A percentile compares a stretch with the other conserved stretches of the same genome.
phyloP scores from a whole-genome alignment of 2,329 filamentous ascomycete species.

The Cadophora luteo-olivacea region DNA sequence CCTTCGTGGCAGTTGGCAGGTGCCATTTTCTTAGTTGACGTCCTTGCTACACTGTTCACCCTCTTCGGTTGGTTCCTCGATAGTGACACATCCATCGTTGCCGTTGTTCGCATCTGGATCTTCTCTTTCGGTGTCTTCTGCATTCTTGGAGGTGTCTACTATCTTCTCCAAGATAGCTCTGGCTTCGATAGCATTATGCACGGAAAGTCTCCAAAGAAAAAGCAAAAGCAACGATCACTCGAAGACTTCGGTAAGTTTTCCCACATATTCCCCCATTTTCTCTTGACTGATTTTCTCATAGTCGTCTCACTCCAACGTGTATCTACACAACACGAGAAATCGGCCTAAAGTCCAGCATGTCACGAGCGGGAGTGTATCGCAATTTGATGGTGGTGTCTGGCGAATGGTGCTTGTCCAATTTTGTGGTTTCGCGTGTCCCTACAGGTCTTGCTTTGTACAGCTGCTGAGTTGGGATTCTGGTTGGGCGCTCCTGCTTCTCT shows the following conservation, averaged over 20 bases:
- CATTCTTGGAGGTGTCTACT: conserved; percentile 76
- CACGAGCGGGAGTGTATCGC: neutral
- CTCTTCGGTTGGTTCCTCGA: conserved; percentile 83
- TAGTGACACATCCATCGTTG: conserved; percentile 76
- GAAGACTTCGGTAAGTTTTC: conserved; percentile 83
- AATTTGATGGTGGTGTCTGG: neutral
- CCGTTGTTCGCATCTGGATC: conserved; percentile 88
- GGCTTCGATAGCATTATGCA: conserved; percentile 95
- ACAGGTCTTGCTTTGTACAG: conserved; percentile 19
- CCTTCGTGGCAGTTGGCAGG: conserved; percentile 85
- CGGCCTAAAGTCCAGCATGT: conserved; percentile 57
- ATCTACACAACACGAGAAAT: conserved; percentile 91
- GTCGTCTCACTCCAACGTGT: conserved; percentile 90
- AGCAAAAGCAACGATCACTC: conserved; percentile 79
- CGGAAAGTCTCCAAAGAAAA: conserved; percentile 83
- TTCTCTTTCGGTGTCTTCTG: conserved; percentile 92
- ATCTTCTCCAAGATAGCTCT: conserved; percentile 79
- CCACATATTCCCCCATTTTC: neutral
- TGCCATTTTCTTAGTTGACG: conserved; percentile 81
- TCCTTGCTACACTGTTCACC: conserved; percentile 84
- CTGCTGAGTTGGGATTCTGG: neutral
- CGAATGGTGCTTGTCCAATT: neutral
- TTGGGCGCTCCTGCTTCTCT: neutral
- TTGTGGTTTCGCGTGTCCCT: conserved; percentile 15
- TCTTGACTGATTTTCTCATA: conserved; percentile 58